Conservation (phyloP, 1,284 basidiomycete species). For the Mycosarcoma maydis region DNA sequence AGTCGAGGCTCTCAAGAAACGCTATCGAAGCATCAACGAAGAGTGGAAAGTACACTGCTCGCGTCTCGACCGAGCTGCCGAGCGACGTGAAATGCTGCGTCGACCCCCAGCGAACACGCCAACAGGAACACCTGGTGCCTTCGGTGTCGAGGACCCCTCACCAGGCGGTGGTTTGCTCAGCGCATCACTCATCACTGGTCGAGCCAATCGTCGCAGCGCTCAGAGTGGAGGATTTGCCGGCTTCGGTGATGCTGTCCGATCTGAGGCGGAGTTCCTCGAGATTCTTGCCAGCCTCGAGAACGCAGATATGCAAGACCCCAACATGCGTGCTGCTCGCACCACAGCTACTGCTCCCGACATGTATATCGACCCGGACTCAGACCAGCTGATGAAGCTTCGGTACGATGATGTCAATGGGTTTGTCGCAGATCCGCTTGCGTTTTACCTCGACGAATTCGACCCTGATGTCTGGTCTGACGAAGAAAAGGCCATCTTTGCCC, state of each 20-base stretch:
- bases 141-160: conserved; percentile 31
- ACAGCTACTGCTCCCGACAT: conserved; percentile 93
- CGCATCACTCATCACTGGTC: conserved; percentile 24
- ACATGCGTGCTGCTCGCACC: conserved; percentile 83
- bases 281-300: conserved; percentile 91
- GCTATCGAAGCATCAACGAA: conserved; percentile 56
- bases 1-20: conserved; percentile 44
- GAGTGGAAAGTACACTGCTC: conserved; percentile 61
- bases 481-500: conserved; percentile 82
- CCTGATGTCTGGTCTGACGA: conserved; percentile 78
- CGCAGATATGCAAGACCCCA: conserved; percentile 90
- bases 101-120: conserved; percentile 37
- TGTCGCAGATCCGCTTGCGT: conserved; percentile 80
- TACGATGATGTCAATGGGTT: conserved; percentile 87
- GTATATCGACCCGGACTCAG: conserved; percentile 74
- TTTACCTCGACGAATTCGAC: conserved; percentile 68
- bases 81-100: conserved; percentile 49
- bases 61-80: conserved; percentile 53
- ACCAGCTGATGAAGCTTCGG: conserved; percentile 70
- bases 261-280: conserved; percentile 96
- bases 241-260: conserved; percentile 88
- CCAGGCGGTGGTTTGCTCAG: conserved; percentile 23
- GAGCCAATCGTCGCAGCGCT: conserved; percentile 50
- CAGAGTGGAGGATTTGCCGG: conserved; percentile 54
- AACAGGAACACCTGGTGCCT: conserved; percentile 34